Conservation (phyloP, 352 stramenopile species). For the Globisporangium perplexum region DNA sequence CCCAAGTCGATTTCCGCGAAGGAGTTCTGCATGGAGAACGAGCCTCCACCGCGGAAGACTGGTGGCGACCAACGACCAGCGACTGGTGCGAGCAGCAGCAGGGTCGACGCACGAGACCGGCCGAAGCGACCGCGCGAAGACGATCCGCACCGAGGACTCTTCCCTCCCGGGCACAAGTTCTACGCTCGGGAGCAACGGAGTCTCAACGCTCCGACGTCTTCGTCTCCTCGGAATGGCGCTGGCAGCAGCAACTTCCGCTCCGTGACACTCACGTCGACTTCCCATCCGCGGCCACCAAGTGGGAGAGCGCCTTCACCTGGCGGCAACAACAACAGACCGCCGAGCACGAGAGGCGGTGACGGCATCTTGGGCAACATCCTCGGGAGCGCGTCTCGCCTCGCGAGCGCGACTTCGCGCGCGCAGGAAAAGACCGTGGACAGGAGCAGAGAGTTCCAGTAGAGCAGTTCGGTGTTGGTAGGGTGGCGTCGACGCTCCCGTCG, state of each 20-base stretch:
- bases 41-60: slow-evolving; percentile 14
- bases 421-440: slow-evolving; percentile 40
- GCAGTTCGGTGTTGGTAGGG: background rate
- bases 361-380: slow-evolving; percentile 62
- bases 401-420: slow-evolving; percentile 58
- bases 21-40: slow-evolving; percentile 48
- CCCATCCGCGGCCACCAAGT: slow-evolving; percentile 8
- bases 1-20: slow-evolving; percentile 45
- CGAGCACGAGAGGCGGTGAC: slow-evolving; percentile 6
- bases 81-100: background rate
- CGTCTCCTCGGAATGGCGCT: slow-evolving; percentile 2
- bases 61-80: background rate
- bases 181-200: slow-evolving; percentile 1
- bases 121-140: slow-evolving; percentile 12
- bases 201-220: background rate
- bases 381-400: slow-evolving; percentile 53
- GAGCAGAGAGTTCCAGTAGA: slow-evolving; percentile 30
- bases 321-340: slow-evolving; percentile 10
- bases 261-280: background rate
- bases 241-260: slow-evolving; percentile 4
- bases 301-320: slow-evolving; percentile 1
- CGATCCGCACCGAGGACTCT: background rate
- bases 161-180: slow-evolving; percentile 6
- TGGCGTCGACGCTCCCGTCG: background rate
- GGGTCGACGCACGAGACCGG: background rate